A percentile compares a stretch with the other conserved stretches of the same genome.
Evolutionary conservation across 2,329 filamentous ascomycete genomes (phyloP).

Genomic region (Zelopaecilomyces penicillatus): DNA sequence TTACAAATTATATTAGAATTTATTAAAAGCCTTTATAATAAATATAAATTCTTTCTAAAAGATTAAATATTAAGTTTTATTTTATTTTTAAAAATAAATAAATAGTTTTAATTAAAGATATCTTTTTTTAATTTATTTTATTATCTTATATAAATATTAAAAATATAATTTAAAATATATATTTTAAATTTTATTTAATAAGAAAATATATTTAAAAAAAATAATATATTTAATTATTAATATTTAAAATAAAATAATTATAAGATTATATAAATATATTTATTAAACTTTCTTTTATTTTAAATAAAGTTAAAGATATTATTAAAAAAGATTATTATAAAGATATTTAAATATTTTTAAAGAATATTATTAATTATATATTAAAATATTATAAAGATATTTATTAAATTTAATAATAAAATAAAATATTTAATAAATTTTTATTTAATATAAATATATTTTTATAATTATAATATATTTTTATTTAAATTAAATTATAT

Average conservation of each 20-base stretch:
- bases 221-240: background rate
- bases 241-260: background rate
- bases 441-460: slow-evolving; percentile 25
- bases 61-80: slow-evolving; percentile 17
- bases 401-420: slow-evolving; percentile 19
- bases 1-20: slow-evolving; percentile 15
- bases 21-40: slow-evolving; percentile 16
- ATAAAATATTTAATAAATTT: slow-evolving; percentile 26
- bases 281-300: background rate
- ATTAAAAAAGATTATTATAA: slow-evolving; percentile 5
- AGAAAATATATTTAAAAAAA: slow-evolving; percentile 1
- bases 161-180: slow-evolving; percentile 4
- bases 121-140: too few species aligned
- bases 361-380: slow-evolving; percentile 10
- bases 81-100: slow-evolving; percentile 14
- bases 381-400: slow-evolving; percentile 11
- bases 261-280: slow-evolving; percentile 4
- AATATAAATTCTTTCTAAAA: slow-evolving; percentile 16
- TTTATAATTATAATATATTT: slow-evolving; percentile 23
- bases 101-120: slow-evolving; percentile 5
- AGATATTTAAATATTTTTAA: background rate
- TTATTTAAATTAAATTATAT: slow-evolving; percentile 22
- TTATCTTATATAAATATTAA: slow-evolving; percentile 7
- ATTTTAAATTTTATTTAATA: slow-evolving; percentile 11
- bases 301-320: slow-evolving; percentile 4